Percentiles rank a stretch among this genome's conserved stretches.
Evolutionary conservation across 345 rosid genomes (phyloP).

Genomic region (Microthlaspi erraticum): DNA sequence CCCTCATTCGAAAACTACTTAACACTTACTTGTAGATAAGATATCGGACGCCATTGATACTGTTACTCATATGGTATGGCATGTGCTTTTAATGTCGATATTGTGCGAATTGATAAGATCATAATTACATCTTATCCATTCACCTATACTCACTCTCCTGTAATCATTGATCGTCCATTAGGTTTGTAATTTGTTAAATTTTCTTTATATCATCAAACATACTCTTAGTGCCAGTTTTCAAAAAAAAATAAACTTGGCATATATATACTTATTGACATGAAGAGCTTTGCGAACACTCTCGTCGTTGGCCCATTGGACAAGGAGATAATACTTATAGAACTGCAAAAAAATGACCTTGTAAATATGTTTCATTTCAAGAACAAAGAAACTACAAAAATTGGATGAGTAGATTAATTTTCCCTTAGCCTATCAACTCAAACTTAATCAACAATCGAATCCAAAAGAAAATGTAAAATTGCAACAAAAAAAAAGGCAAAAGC

Average conservation of each 20-base stretch:
- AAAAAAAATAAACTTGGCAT: background rate
- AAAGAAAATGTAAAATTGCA: background rate
- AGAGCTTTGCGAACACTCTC: constrained; percentile 22
- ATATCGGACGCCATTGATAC: constrained; percentile 17
- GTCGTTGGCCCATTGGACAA: background rate
- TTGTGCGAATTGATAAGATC: too few relatives aligned
- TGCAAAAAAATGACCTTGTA: constrained; percentile 12
- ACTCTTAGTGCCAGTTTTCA: too few relatives aligned
- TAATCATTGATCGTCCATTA: too few relatives aligned
- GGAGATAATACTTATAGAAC: background rate
- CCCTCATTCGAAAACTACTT: too few relatives aligned
- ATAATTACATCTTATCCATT: too few relatives aligned
- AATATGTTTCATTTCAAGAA: background rate
- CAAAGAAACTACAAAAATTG: background rate
- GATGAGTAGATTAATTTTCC: background rate
- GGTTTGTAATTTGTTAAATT: too few relatives aligned
- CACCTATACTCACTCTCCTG: constrained; percentile 8
- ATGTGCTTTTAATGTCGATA: background rate
- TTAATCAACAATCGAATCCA: background rate
- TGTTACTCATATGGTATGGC: constrained; percentile 26
- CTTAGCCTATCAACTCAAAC: constrained; percentile 2
- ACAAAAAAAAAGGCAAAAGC: background rate
- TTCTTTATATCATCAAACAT: too few relatives aligned
- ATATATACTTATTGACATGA: background rate
- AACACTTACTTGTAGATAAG: constrained; percentile 26